phyloP scores from a whole-genome alignment of 306 rosid species.

The Psophocarpus tetragonolobus region DNA sequence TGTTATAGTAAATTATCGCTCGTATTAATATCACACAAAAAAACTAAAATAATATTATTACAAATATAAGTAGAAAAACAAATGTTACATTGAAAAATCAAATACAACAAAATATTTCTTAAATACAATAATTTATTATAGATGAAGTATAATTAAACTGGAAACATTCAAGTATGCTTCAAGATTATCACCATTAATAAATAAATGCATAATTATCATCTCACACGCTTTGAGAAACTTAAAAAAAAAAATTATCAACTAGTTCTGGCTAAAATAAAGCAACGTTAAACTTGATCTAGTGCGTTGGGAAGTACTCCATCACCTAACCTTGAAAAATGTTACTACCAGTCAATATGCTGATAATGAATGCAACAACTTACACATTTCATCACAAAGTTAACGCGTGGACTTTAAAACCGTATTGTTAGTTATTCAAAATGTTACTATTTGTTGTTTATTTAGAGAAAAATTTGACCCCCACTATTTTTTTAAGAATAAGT shows the following conservation, averaged over 20 bases:
- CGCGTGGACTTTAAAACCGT: conserved; percentile 6
- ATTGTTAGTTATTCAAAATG: background rate
- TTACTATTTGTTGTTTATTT: background rate
- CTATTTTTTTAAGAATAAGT: background rate
- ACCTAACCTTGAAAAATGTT: conserved; percentile 1
- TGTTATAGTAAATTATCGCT: no score
- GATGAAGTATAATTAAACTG: no score
- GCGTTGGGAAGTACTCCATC: background rate
- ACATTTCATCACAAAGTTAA: background rate
- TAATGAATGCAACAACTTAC: conserved; percentile 15
- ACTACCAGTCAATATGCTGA: background rate
- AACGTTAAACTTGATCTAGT: background rate
- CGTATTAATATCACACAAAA: no score
- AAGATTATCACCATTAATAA: background rate
- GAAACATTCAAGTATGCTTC: background rate
- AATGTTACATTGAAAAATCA: no score
- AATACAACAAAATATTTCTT: no score
- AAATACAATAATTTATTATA: no score
- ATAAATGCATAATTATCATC: background rate
- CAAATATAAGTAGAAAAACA: no score
- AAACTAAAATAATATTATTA: no score
- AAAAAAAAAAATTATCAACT: background rate
- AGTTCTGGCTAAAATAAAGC: background rate
- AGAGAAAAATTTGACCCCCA: background rate
- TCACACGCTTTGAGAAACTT: background rate